phyloP scores from a whole-genome alignment of 1,284 basidiomycete genomes.

The Pholiota adiposa region DNA sequence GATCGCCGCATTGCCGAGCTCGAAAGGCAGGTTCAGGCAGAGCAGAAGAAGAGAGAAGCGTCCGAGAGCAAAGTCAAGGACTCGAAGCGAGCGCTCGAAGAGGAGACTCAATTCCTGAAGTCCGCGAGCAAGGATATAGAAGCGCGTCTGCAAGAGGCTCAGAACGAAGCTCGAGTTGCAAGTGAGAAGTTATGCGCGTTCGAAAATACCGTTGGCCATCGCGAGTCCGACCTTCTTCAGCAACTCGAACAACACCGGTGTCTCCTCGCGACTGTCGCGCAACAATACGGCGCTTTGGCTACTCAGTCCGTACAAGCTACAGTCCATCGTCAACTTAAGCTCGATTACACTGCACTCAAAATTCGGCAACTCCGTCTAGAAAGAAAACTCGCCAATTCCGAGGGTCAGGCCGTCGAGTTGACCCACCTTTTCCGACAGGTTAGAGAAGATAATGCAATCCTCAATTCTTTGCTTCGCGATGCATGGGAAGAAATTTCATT shows the following conservation, averaged over 20 bases:
- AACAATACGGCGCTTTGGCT: conserved; percentile 64
- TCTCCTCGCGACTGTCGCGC: conserved; percentile 50
- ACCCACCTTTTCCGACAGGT: conserved; percentile 62
- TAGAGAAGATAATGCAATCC: conserved; percentile 54
- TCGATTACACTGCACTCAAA: conserved; percentile 44
- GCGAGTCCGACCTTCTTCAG: conserved; percentile 47
- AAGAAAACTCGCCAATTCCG: conserved; percentile 69
- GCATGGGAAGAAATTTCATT: conserved; percentile 43
- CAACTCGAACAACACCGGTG: conserved; percentile 53
- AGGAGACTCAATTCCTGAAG: conserved; percentile 42
- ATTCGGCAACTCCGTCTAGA: conserved; percentile 57
- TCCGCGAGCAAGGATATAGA: conserved; percentile 39
- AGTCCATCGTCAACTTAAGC: conserved; percentile 45
- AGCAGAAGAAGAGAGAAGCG: conserved; percentile 54
- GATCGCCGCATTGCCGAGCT: conserved; percentile 61
- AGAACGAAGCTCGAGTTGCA: conserved; percentile 38
- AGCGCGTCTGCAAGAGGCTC: conserved; percentile 37
- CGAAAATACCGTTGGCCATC: conserved; percentile 30
- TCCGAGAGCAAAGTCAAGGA: conserved; percentile 50
- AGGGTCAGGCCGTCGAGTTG: conserved; percentile 68
- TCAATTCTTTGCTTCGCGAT: conserved; percentile 47
- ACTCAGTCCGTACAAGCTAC: conserved; percentile 49
- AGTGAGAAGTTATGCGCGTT: conserved; percentile 29
- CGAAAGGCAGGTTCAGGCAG: conserved; percentile 51
- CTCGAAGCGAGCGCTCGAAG: conserved; percentile 45